Evolutionary conservation across 208 protist species (phyloP).

Genomic region (Crithidia bombi): DNA sequence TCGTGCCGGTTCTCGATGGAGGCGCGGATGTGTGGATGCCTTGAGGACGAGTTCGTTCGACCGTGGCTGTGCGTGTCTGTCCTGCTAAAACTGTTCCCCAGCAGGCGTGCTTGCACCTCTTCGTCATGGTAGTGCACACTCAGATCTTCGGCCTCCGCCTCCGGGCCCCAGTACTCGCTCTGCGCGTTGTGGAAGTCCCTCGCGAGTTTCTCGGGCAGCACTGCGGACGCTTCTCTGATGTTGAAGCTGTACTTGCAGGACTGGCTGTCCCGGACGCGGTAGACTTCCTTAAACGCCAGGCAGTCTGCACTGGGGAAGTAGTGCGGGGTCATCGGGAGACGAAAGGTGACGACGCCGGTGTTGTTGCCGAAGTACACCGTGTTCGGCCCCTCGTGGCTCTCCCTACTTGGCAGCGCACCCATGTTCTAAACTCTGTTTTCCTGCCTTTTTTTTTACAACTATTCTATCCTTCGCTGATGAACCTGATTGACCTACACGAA

Average conservation of each 20-base stretch:
- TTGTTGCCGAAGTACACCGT: constrained; percentile 42
- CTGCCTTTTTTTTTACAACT: background rate
- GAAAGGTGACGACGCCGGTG: constrained; percentile 34
- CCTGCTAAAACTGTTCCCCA: constrained; percentile 4
- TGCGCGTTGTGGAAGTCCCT: constrained; percentile 20
- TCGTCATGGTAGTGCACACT: constrained; percentile 35
- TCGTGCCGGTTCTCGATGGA: constrained; percentile 15
- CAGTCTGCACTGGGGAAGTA: constrained; percentile 51
- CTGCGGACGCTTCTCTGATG: constrained; percentile 24
- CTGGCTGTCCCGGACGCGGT: constrained; percentile 42
- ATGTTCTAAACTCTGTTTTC: constrained; percentile 20
- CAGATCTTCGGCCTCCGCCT: constrained; percentile 32
- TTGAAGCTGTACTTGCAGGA: constrained; percentile 60
- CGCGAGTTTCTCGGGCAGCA: constrained; percentile 24
- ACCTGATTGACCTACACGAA: too few species aligned
- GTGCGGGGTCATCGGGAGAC: constrained; percentile 48
- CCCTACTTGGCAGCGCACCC: constrained; percentile 56
- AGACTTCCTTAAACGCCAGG: constrained; percentile 51
- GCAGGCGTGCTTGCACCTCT: background rate
- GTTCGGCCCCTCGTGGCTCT: constrained; percentile 44
- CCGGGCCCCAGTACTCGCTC: constrained; percentile 28
- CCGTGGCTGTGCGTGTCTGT: background rate
- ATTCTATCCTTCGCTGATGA: too few species aligned
- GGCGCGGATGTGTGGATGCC: constrained; percentile 7
- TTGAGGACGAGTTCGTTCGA: background rate